Conservation (phyloP, 2,329 filamentous ascomycete species). For the Thielaviopsis ethacetica region DNA sequence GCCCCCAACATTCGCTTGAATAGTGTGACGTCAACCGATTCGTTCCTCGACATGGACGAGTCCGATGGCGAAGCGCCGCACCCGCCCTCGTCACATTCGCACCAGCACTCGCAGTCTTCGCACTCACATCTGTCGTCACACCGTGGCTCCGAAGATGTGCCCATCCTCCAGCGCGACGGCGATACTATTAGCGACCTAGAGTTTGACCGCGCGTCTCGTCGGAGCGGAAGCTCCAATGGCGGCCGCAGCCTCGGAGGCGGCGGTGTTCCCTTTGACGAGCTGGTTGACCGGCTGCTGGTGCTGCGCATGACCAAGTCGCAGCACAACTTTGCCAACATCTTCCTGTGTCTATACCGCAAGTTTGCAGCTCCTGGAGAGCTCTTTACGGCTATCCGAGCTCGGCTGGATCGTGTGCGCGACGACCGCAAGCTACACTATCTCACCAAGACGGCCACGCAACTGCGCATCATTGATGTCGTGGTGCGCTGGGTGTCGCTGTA, state of each 20-base stretch:
- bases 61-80: conserved; percentile 47
- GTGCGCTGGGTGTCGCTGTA: conserved; percentile 83
- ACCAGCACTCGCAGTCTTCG: not conserved
- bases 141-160: conserved; percentile 49
- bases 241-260: conserved; percentile 16
- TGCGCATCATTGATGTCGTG: conserved; percentile 68
- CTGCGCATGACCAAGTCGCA: conserved; percentile 76
- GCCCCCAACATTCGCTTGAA: conserved; percentile 37
- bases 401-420: conserved; percentile 54
- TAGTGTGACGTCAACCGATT: conserved; percentile 26
- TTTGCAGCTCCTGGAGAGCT: conserved; percentile 72
- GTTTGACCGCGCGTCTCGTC: conserved; percentile 27
- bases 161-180: conserved; percentile 49
- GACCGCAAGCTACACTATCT: conserved; percentile 53
- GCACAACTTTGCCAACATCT: conserved; percentile 72
- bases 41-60: conserved; percentile 53
- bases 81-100: not conserved
- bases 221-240: not conserved
- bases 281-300: conserved; percentile 74
- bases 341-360: conserved; percentile 84
- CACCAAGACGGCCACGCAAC: conserved; percentile 62
- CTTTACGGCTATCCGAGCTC: conserved; percentile 59
- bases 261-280: conserved; percentile 47
- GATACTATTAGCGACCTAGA: conserved; percentile 38
- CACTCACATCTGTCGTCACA: not conserved